Base-by-base conservation (phyloP, 176 grass and related monocot genomes). In the Tillandsia fasciculata region DNA sequence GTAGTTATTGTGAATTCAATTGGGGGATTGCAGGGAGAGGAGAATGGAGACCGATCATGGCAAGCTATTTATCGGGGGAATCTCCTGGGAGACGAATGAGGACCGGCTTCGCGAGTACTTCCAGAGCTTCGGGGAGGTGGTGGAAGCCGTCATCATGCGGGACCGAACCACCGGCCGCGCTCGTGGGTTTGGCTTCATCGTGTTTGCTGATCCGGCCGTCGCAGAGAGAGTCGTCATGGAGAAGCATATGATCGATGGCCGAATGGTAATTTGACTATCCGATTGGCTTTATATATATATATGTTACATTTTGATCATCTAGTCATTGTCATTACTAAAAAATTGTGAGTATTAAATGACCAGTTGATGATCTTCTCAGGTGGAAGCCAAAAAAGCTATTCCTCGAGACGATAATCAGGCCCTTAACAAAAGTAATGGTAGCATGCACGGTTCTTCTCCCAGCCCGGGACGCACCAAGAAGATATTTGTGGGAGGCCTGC, bases 1-100 rank as follows among this genome's bases (percentile, higher is more conserved):
- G 75, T 73, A 76, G 70, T 83, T 79, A 64, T 78, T 68, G 69
- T 88, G 66, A 83, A 65, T 77, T 73, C 47, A 48, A 57, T 54
- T 70, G 64, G 63, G 13, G 83, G 77, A 91, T 87, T 88, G 82
- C 80, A 92, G 89, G 82, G 80, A 81, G 64, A 72, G 68, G 74
- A 57, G 52, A 50, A 96, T 96, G 92, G 88, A 92, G 83, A 65
- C 83, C 7, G 92, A 92, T 81, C 83, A 81, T 69, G 89, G 93
- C 51, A 97, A 97, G 86, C 89, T 97, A 69, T 97, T 97, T 69
- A 81, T 97, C 59, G 89, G 93, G 49, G 93, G 93, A 42, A 97
- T 97, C 83, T 97, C 93, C 3, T 92, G 93, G 93, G 89, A 97
- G 72, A 97, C 93, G 10, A 91, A 92, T 50, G 93, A 97, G 83